Evolutionary conservation across 2,329 filamentous ascomycete genomes (phyloP), one percentile per base, ranked within the genome.

Genomic region (Fulvia fulva): DNA sequence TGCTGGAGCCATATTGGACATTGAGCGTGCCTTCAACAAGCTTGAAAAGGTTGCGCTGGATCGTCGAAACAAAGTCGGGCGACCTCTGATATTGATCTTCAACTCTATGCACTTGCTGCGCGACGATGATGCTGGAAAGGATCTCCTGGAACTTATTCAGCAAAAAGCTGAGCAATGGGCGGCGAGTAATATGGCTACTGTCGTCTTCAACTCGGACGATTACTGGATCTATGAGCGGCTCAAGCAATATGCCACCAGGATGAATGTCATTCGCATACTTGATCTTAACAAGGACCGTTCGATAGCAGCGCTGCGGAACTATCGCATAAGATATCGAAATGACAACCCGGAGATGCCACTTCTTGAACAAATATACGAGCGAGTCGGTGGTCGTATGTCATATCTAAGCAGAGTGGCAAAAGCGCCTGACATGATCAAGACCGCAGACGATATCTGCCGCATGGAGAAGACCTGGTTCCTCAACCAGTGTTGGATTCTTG

Each of bases 201-300:
- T 91, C 80, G 87, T 99, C 32, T 91, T 99, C 77, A 97, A 97
- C 75, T 92, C 87, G 55, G 94, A 99, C 74, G 94, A 97, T 72
- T 99, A 96, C 76, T 99, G 94, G 94, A 89, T 99, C 0, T 97
- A 97, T 69, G 94, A 99, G 74, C 84, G 92, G 14, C 78, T 99
- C 53, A 97, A 97, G 79, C 87, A 90, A 72, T 87, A 96, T 59
- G 90, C 91, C 2, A 96, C 92, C 1, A 86, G 94, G 47, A 96
- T 99, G 90, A 92, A 97, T 70, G 89, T 99, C 4, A 87, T 96
- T 37, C 86, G 91, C 8, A 87, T 99, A 44, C 82, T 84, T 4
- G 94, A 99, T 73, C 79, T 99, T 6, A 85, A 88, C 53, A 96
- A 92, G 72, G 73, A 78, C 11, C 85, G 89, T 67, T 92, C 94